Evolutionary conservation across 768 basidiomycete genomes (phyloP), one percentile per base, ranked within the genome.

Genomic region (Rhodotorula babjevae): DNA sequence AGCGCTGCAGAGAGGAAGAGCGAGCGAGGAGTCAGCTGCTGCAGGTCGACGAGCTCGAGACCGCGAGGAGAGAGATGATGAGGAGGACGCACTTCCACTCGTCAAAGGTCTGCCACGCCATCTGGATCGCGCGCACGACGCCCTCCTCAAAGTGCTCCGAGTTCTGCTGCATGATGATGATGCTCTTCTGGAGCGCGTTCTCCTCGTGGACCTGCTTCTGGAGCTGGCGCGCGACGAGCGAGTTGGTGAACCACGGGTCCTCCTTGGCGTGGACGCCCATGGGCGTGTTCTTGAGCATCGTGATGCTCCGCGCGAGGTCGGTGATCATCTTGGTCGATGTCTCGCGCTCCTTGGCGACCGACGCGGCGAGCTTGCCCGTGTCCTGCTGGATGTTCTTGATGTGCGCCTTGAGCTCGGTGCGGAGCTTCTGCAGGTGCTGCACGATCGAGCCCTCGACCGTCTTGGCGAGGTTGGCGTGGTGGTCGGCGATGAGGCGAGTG

Each of bases 401-500:
- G 81, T 99, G 96, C 4, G 94, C 95, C 82, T 97, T 98, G 81
- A 99, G 93, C 82, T 99, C 96, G 3, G 87, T 84, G 44, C 89
- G 84, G n/a, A 98, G 86, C 82, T 98, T 98, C 82, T 96, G 90
- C 16, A 99, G 86, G 80, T 98, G 96, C 81, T 97, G 93, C 3
- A 99, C 95, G 79, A 98, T 97, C 10, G 93, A 95, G 46, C 89
- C 90, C 76, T 99, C 94, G 79, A 99, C 90, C 12, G 96, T 98
- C 46, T 93, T 88, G 4, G 94, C 95, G 16, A 99, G 87, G 79
- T 93, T 95, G 19, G 94, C 92, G 79, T 98, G 94, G 66, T 95
- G 92, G 82, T 98, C 96, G 0, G 96, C 93, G 74, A 97, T 92
- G 67, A 85, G 82, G 61, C 94, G 89, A 0, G 93, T 93, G 82